Base-by-base conservation (phyloP, 768 basidiomycete genomes). In the Tylopilus sp. region DNA sequence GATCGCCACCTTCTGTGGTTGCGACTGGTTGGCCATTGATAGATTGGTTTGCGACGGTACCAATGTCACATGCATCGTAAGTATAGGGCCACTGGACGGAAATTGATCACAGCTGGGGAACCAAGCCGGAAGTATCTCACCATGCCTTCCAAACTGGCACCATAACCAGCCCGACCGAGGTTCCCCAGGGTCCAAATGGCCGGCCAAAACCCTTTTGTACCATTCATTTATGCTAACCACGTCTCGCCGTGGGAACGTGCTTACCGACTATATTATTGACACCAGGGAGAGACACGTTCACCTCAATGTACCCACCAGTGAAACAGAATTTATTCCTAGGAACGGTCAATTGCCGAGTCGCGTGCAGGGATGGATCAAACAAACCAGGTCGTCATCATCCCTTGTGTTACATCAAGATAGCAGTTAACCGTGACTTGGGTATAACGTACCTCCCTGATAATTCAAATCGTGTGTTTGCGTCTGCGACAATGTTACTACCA, bases 281-380 rank as follows among this genome's bases (percentile, higher is more conserved):
- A 9, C 87, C 87, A 22, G 88, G 88, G 13, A 90, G 75, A 17
- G 78, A 75, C 10, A 88, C 83, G 10, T 71, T 77, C 1, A 77
- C 67, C 63, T 90, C 87, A 47, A 92, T 77, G 51, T 86, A 81
- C 24, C 92, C 91, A 24, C 87, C 89, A 14, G 88, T 89, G 70
- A 92, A 93, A 68, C 89, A 95, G 55, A 96, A 87, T 70, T 93
- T 92, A 70, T 93, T 93, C 88, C 82, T 82, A 53, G 12, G n/a
- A 19, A 8, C 24, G 44, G 16, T 65, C 28, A 64, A 41, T 38
- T 40, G 17, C 46, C 5, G 45, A 46, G 40, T 16, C 47, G 41
- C 17, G 30, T 31, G 14, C 34, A 51, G 49, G 30, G 33, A 52
- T 29, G 31, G n/a, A n/a, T n/a, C n/a, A 22, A 17, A 53, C 60